Base-by-base conservation (phyloP, 2,329 filamentous ascomycete genomes). In the Dactylellina drechsleri region DNA sequence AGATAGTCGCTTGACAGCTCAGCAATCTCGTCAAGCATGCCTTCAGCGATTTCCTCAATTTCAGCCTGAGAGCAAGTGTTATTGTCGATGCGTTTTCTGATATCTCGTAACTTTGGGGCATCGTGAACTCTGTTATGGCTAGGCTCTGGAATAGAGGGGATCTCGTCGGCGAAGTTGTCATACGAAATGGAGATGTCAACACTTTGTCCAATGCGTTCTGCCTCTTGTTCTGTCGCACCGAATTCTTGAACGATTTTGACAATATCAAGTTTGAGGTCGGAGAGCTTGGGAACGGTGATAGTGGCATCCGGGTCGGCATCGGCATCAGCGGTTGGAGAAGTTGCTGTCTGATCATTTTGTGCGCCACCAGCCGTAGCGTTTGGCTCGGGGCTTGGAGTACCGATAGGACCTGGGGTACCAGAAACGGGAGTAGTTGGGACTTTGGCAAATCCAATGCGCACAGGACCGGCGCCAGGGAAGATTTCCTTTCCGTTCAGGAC, bases 21-120 rank as follows among this genome's bases (percentile, higher is more conserved):
- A 2, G 93, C 92, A 81, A 99, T 95, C 82, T 99, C 95, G 8
- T 94, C 92, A 15, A 99, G 87, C 95, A 99, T 99, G 77, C 92
- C 92, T 76, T 92, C 86, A 47, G 95, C 95, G 77, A 95, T 96
- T 77, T 89, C 90, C 82, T 99, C 95, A 78, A 98, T 96, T 82
- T 99, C 95, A 16, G 90, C 85, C 75, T 91, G 87, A 0, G 91
- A 91, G 81, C 94, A 89, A 71, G 91, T 92, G 80, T 94, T 92
- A 82, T 98, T 98, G 82, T 99, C 95, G 79, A 99, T 98, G 45
- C 93, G 89, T 85, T 99, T 99, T 79, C 95, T 89, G 77, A 99
- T 97, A 81, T 99, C 95, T 74, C 95, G 89, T 54, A 99, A 87
- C 82, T 94, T 93, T 0, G 95, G 95, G 12, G 95, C 94, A 83